Percentiles rank a stretch among this genome's conserved stretches.
These are phyloP conservation scores for Penicillium sp. DNA, from an alignment of 2,329 filamentous ascomycete species.

Conservation along the genomic window DNA sequence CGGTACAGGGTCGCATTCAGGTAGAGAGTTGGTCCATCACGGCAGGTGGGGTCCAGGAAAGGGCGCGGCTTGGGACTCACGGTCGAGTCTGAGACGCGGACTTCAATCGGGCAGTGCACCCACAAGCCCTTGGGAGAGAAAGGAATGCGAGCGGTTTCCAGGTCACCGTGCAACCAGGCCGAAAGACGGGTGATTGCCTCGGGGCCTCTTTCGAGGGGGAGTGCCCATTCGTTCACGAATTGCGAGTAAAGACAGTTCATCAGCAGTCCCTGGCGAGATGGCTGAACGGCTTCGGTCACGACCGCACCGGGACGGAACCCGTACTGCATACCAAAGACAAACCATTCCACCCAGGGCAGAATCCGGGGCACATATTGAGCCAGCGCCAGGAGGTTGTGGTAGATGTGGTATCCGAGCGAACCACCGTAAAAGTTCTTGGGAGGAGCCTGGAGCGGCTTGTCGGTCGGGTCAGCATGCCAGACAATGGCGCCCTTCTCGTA, in stretches of 20 bases:
- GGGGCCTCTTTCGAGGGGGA: constrained; percentile 78
- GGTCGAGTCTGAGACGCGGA: constrained; percentile 72
- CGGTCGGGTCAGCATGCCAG: constrained; percentile 79
- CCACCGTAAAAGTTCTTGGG: constrained; percentile 74
- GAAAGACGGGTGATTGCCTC: constrained; percentile 78
- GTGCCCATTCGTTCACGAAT: constrained; percentile 96
- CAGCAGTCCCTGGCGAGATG: constrained; percentile 70
- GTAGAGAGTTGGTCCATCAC: constrained; percentile 69
- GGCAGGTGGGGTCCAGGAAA: constrained; percentile 66
- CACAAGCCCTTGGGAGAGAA: constrained; percentile 73
- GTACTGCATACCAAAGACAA: constrained; percentile 96
- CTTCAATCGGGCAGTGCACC: constrained; percentile 86
- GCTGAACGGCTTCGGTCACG: constrained; percentile 68
- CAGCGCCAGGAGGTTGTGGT: constrained; percentile 82
- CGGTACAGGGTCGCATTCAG: constrained; percentile 87
- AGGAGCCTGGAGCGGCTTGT: constrained; percentile 54
- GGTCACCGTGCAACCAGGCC: constrained; percentile 76
- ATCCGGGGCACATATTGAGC: constrained; percentile 71
- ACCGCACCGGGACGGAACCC: constrained; percentile 67
- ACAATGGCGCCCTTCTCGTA: constrained; percentile 82
- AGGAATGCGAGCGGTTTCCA: constrained; percentile 66
- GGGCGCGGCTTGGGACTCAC: constrained; percentile 48
- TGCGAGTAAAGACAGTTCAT: constrained; percentile 99
- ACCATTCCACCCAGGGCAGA: constrained; percentile 87
- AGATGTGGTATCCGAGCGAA: constrained; percentile 75